Base-by-base conservation (phyloP, 2,329 filamentous ascomycete genomes). In the Chlorencoelia australis region DNA sequence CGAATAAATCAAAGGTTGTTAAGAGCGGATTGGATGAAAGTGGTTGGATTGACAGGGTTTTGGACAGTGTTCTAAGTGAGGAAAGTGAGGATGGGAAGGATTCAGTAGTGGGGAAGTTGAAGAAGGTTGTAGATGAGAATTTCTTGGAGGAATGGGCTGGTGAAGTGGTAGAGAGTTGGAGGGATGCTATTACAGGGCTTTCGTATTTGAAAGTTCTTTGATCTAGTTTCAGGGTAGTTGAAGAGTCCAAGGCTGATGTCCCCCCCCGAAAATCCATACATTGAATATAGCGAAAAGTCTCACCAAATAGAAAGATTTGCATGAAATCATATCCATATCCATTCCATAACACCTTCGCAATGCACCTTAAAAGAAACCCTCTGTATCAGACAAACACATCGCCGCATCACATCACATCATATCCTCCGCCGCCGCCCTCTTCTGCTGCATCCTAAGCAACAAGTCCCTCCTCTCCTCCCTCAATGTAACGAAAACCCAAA, bases 401-500 rank as follows among this genome's bases (percentile, higher is more conserved):
- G 9, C 15, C 18, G 18, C 27, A 22, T 19, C 7, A 19, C 11
- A 33, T 55, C 39, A 54, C 40, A 50, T 29, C 45, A 37, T 50
- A 39, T 58, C 47, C 17, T 62, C 57, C 39, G 63, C 56, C 14
- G 57, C 54, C 6, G 55, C 54, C 42, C 55, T 56, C 41, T 53
- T 51, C 41, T 46, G 27, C 29, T 38, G 40, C 7, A 53, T 44
- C 30, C 53, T 55, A 19, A 59, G 43, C 8, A 55, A 48, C 21
- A 60, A 49, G 32, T 59, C 54, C 32, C 54, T 55, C 37, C 62
- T 55, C 64, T 86, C 81, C 52, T 86, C 81, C 35, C 75, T 66
- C 49, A 86, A 58, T 4, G 75, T 81, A 19, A 79, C 68, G 68
- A 77, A 85, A 16, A 75, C 76, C 87, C 87, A 94, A 59, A 94